A percentile compares a stretch with the other conserved stretches of the same genome.
Evolutionary conservation across 345 rosid genomes (phyloP).

Genomic region (Gossypium bickii): DNA sequence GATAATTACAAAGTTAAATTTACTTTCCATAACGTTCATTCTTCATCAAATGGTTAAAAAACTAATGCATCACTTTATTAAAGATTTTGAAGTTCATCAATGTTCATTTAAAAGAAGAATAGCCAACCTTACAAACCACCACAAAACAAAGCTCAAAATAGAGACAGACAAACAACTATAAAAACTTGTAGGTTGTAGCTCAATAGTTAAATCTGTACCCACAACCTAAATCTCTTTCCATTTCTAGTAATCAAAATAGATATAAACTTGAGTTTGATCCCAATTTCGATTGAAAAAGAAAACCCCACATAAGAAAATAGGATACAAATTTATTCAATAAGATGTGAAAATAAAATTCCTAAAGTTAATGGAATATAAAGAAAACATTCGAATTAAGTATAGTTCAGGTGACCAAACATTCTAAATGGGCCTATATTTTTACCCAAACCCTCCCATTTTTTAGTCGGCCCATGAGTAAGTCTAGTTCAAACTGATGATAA

Average conservation of each 20-base stretch:
- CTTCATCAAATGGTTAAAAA: not conserved
- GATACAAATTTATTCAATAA: slow-evolving; percentile 6
- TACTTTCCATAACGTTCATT: not conserved
- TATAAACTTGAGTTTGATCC: not conserved
- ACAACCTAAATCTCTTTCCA: not conserved
- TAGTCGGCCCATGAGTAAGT: too few relatives aligned
- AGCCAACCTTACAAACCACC: not conserved
- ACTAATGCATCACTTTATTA: not conserved
- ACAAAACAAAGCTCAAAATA: not conserved
- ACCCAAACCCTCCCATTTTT: too few relatives aligned
- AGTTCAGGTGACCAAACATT: too few relatives aligned
- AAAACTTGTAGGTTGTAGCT: not conserved
- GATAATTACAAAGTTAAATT: not conserved
- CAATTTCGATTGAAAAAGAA: not conserved
- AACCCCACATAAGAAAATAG: not conserved
- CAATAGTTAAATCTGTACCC: slow-evolving; percentile 18
- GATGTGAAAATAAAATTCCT: not conserved
- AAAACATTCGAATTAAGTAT: too few relatives aligned
- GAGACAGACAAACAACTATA: not conserved
- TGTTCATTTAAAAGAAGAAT: not conserved
- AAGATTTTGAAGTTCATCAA: not conserved
- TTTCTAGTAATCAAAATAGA: too few relatives aligned
- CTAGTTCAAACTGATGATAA: too few relatives aligned
- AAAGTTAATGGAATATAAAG: too few relatives aligned
- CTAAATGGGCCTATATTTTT: too few relatives aligned